phyloP scores from a whole-genome alignment of 768 basidiomycete genomes.

The Peribolospora baueri region DNA sequence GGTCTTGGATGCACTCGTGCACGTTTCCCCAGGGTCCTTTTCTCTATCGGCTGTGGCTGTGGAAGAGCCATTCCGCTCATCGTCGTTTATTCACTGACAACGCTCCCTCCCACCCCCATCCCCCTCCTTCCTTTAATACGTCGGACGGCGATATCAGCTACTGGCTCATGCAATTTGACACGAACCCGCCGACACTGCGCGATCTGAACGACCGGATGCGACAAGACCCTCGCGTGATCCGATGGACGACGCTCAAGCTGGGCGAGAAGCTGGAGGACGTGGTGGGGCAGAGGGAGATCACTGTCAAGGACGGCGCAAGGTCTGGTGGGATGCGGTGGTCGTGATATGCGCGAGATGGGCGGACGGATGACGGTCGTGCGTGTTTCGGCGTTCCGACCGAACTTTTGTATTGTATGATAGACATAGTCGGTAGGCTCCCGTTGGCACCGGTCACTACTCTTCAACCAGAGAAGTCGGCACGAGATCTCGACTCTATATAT shows the following conservation, averaged over 20 bases:
- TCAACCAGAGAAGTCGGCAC: too few relatives aligned
- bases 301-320: too few relatives aligned
- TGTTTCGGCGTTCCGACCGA: too few relatives aligned
- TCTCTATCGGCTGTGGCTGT: not conserved
- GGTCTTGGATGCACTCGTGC: slow-evolving; percentile 2
- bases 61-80: not conserved
- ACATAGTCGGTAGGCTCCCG: too few relatives aligned
- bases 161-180: slow-evolving; percentile 78
- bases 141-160: slow-evolving; percentile 30
- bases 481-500: too few relatives aligned
- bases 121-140: too few relatives aligned
- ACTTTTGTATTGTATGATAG: too few relatives aligned
- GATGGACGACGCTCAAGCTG: slow-evolving; percentile 56
- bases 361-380: too few relatives aligned
- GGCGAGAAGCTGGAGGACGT: slow-evolving; percentile 50
- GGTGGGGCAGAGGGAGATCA: too few relatives aligned
- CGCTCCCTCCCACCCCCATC: not conserved
- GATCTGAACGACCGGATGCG: slow-evolving; percentile 44
- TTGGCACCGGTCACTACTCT: too few relatives aligned
- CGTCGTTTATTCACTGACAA: not conserved
- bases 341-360: too few relatives aligned
- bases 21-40: not conserved
- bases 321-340: too few relatives aligned
- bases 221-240: slow-evolving; percentile 55
- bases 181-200: slow-evolving; percentile 43